Conservation (phyloP, 805 yeast genomes). For the Candida maris region DNA sequence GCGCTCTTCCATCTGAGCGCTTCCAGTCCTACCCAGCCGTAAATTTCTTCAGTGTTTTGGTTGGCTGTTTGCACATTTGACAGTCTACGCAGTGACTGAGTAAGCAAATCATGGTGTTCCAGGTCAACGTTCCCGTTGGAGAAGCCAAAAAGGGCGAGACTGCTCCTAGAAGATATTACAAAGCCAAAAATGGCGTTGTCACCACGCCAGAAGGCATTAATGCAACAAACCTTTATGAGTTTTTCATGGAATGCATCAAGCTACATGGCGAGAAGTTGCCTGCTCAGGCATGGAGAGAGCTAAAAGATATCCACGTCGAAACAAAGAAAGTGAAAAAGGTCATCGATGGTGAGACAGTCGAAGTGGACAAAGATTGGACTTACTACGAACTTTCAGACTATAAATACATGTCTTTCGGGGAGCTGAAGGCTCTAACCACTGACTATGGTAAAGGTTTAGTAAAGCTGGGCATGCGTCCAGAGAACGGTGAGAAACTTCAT, state of each 20-base stretch:
- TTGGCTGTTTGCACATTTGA: too few species aligned
- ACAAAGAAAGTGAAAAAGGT: conserved; percentile 67
- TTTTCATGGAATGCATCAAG: conserved; percentile 55
- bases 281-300: conserved; percentile 73
- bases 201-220: conserved; percentile 60
- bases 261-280: conserved; percentile 51
- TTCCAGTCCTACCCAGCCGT: too few species aligned
- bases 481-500: conserved; percentile 61
- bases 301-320: conserved; percentile 72
- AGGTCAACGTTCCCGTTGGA: conserved; percentile 58
- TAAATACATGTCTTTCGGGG: conserved; percentile 57
- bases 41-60: too few species aligned
- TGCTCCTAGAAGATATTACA: conserved; percentile 70
- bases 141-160: conserved; percentile 74
- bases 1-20: too few species aligned
- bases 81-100: too few species aligned
- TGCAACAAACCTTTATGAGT: conserved; percentile 69
- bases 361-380: conserved; percentile 83
- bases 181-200: conserved; percentile 44
- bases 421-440: conserved; percentile 48
- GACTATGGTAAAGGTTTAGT: conserved; percentile 72
- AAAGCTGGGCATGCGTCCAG: conserved; percentile 66
- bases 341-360: conserved; percentile 68
- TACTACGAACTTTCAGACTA: conserved; percentile 78
- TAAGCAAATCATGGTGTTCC: conserved; percentile 30